A percentile compares a stretch with the other conserved stretches of the same genome.
These are phyloP conservation scores for Pseudogymnoascus pannorum DNA, from an alignment of 2,329 filamentous ascomycete genomes.

Conservation along the genomic window DNA sequence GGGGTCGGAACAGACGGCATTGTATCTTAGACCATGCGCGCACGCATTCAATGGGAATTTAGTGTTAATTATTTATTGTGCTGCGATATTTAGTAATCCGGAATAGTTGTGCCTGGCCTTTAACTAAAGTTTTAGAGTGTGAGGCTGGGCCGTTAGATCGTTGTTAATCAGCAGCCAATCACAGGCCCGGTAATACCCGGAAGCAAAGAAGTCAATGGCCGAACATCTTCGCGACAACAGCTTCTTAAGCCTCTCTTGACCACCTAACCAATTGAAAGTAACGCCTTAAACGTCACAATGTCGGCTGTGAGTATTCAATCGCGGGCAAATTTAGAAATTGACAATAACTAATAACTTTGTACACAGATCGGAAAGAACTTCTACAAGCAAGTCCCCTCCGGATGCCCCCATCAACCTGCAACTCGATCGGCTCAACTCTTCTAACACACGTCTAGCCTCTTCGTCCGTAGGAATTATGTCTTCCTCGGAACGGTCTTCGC, in stretches of 20 bases:
- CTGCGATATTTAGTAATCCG: background rate
- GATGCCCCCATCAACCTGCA: slow-evolving; percentile 1
- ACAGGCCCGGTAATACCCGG: slow-evolving; percentile 14
- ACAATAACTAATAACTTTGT: slow-evolving; percentile 21
- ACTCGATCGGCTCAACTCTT: background rate
- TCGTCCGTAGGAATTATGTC: slow-evolving; percentile 81
- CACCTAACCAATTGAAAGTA: slow-evolving; percentile 12
- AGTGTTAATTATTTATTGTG: background rate
- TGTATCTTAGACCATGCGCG: slow-evolving; percentile 10
- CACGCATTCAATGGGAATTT: background rate
- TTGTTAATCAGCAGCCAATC: slow-evolving; percentile 14
- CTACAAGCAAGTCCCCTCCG: slow-evolving; percentile 27
- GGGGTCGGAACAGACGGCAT: slow-evolving; percentile 36
- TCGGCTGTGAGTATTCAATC: slow-evolving; percentile 19
- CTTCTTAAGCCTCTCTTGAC: slow-evolving; percentile 12
- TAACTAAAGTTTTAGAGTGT: background rate
- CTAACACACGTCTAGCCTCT: slow-evolving; percentile 47
- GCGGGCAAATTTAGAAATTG: background rate
- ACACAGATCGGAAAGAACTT: slow-evolving; percentile 25
- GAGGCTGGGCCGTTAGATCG: background rate
- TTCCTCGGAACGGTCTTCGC: slow-evolving; percentile 85
- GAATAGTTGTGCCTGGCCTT: slow-evolving; percentile 1
- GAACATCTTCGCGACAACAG: slow-evolving; percentile 19
- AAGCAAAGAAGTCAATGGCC: slow-evolving; percentile 11
- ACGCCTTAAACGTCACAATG: slow-evolving; percentile 24